A percentile compares a stretch with the other conserved stretches of the same genome.
Evolutionary conservation across 768 basidiomycete genomes (phyloP).

Genomic region (Kwoniella shandongensis): DNA sequence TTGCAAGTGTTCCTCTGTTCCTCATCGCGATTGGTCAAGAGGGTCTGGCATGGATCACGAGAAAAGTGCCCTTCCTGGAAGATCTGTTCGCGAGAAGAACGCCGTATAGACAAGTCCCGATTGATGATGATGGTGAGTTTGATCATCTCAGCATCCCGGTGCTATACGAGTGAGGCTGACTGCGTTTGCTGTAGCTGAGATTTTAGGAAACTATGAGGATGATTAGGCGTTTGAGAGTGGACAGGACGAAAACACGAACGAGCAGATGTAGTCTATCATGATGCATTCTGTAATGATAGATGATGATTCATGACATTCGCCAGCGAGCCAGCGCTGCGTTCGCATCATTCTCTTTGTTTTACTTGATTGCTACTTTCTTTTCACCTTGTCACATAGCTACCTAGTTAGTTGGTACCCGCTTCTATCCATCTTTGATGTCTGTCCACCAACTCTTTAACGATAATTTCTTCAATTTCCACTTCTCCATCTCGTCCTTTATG

Average conservation of each 20-base stretch:
- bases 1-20: conserved; percentile 90
- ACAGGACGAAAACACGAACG: background rate
- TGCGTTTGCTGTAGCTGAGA: conserved; percentile 25
- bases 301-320: background rate
- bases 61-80: conserved; percentile 48
- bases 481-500: conserved; percentile 40
- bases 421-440: conserved; percentile 70
- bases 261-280: background rate
- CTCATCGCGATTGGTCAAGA: conserved; percentile 69
- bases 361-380: background rate
- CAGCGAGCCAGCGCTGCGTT: too few species aligned
- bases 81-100: conserved; percentile 41
- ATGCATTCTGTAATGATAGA: background rate
- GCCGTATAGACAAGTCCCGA: conserved; percentile 48
- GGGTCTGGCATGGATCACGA: conserved; percentile 44
- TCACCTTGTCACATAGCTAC: background rate
- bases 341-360: too few species aligned
- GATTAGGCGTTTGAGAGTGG: too few species aligned
- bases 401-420: conserved; percentile 6
- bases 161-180: background rate
- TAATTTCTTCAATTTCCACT: conserved; percentile 92
- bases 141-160: too few species aligned
- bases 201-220: conserved; percentile 32
- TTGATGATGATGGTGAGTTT: conserved; percentile 53
- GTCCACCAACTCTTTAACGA: conserved; percentile 70